Evolutionary conservation across 306 rosid species (phyloP).

Genomic region (Acacia crassicarpa): DNA sequence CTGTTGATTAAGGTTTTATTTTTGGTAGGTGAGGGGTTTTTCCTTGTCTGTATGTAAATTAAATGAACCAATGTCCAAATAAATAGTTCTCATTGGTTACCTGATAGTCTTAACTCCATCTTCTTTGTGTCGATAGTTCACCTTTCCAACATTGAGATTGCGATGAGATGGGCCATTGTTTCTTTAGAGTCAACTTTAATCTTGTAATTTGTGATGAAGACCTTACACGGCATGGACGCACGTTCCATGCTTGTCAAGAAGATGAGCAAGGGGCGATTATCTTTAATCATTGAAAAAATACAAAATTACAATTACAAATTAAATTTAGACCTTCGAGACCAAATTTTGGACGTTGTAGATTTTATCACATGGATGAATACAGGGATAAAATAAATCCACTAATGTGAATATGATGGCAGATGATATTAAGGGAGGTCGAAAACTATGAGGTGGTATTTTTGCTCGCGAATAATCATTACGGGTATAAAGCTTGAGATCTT

Average conservation of each 20-base stretch:
- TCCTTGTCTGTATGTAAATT: constrained; percentile 11
- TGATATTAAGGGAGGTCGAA: background rate
- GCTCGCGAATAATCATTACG: background rate
- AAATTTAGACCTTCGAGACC: too few species aligned
- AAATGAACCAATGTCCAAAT: constrained; percentile 13
- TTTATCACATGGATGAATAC: too few species aligned
- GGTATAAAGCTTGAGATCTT: background rate
- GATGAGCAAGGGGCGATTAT: too few species aligned
- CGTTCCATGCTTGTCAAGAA: too few species aligned
- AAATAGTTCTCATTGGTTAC: constrained; percentile 6
- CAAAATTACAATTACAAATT: too few species aligned
- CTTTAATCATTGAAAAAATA: too few species aligned
- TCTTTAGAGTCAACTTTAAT: background rate
- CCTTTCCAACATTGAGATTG: background rate
- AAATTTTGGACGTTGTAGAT: too few species aligned
- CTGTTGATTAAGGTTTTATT: background rate
- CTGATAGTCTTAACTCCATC: background rate
- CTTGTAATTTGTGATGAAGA: background rate
- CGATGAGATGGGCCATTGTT: background rate
- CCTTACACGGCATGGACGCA: too few species aligned
- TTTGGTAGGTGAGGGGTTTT: background rate
- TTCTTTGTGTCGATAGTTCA: background rate
- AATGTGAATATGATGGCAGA: background rate
- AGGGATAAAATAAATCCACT: background rate
- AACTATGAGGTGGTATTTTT: background rate